Base-by-base conservation (phyloP, 1,139 yeast species). In the Kurtzmaniella quercitrusa region DNA sequence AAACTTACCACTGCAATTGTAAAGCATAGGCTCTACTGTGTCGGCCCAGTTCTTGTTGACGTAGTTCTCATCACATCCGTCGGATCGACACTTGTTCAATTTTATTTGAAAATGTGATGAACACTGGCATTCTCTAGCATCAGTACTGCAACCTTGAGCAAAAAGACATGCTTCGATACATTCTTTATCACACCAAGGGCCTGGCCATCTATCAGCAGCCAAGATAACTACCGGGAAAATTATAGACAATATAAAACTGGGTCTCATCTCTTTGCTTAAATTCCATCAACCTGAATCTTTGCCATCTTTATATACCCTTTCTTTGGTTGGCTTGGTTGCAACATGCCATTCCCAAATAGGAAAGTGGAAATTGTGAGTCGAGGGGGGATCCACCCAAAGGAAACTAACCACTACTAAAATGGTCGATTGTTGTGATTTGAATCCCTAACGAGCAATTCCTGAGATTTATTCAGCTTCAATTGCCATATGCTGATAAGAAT, bases 161-260 rank as follows among this genome's bases (percentile, higher is more conserved):
- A 50, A 50, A 7, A 48, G 38, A 14, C 50, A 46, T 3, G 52
- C 43, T 37, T 50, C 54, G 27, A 41, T 47, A 40, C 54, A 50
- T 38, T 50, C 52, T 39, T 50, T 50, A 38, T 50, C 54, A 38
- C 54, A 50, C 54, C 54, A 50, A 14, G 31, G 37, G 2, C 43
- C 46, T 10, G 54, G 53, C 54, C 54, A 50, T 29, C 40, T 46
- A 33, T 50, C 54, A 27, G 45, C 52, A 45, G 43, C 44, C 38
- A 6, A 44, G 47, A 11, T 23, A 4, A 16, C 34, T 17, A n/a
- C 16, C n/a, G 25, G 18, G 15, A 40, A 14, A 21, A 16, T 19
- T 14, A 33, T n/a, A n/a, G n/a, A 18, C 8, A 39, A 31, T 8
- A 21, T 2, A 33, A 25, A 14, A 23, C n/a, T n/a, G 25, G 14